Evolutionary conservation across 1,284 basidiomycete genomes (phyloP), one percentile per base, ranked within the genome.

Genomic region (Lentinula novae-zelandiae): DNA sequence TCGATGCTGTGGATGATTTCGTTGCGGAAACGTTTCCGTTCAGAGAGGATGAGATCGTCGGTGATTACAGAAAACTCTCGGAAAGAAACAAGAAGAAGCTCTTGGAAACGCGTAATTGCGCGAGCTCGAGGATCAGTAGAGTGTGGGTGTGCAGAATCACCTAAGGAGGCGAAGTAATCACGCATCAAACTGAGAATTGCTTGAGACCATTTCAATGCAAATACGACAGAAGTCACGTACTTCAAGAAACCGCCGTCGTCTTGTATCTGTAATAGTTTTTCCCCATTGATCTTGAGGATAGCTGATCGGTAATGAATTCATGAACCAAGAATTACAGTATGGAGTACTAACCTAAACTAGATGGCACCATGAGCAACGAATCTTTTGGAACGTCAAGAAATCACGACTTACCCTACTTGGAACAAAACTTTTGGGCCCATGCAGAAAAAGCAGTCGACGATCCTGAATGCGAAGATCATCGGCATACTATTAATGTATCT

Each of bases 401-500:
- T 2, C 44, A 62, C 8, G 42, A 76, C 92, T 74, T 70, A 94
- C 92, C 93, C 95, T 60, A 96, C 90, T 83, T 99, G 96, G 81
- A 99, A 99, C 51, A 99, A 78, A 12, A 99, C 97, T 70, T 96
- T 98, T 1, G 96, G 95, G 0, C 97, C 97, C 94, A 98, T 98
- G 65, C 96, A 96, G 78, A 99, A 93, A 76, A 99, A 97, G 74
- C 97, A 99, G 73, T 99, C 97, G 2, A 98, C 94, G 70, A 99
- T 95, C 52, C 97, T 87, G 81, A 98, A 99, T 0, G 97, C 96
- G 71, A 99, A 99, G 53, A 99, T 90, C 86, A 99, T 92, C 0
- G 97, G 97, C 95, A 99, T 98, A 68, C 94, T 96, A 76, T 98
- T 98, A 77, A 99, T 98, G 73, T 89, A 96, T 65, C 94, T 92